phyloP scores from a whole-genome alignment of 2,329 filamentous ascomycete species.

The Penicillium sp. region DNA sequence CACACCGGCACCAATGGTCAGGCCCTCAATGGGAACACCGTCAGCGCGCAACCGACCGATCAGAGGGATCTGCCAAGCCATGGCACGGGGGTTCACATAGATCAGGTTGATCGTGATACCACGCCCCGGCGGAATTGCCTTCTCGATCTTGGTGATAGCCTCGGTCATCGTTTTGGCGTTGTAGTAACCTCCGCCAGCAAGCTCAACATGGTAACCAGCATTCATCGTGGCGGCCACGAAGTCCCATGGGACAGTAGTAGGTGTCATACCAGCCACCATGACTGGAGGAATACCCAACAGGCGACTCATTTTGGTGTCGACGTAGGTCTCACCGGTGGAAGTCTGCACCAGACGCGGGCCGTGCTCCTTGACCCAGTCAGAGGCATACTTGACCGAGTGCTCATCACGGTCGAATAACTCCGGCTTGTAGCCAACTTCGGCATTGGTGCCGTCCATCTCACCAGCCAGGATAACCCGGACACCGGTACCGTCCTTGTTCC shows the following conservation, averaged over 20 bases:
- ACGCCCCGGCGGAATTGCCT: slow-evolving; percentile 65
- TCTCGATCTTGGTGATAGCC: slow-evolving; percentile 78
- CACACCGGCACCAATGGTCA: slow-evolving; percentile 89
- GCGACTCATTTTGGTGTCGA: slow-evolving; percentile 94
- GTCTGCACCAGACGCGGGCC: slow-evolving; percentile 89
- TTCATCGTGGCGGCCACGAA: slow-evolving; percentile 54
- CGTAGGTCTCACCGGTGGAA: slow-evolving; percentile 80
- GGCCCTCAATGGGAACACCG: slow-evolving; percentile 83
- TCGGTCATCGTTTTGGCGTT: slow-evolving; percentile 75
- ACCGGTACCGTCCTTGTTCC: slow-evolving; percentile 97
- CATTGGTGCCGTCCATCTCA: slow-evolving; percentile 81
- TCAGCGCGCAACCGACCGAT: slow-evolving; percentile 61
- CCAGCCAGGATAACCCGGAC: slow-evolving; percentile 94
- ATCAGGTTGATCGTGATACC: slow-evolving; percentile 53
- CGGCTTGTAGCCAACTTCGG: slow-evolving; percentile 94
- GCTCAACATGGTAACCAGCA: slow-evolving; percentile 46
- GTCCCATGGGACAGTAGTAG: slow-evolving; percentile 75
- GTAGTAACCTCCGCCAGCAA: slow-evolving; percentile 52
- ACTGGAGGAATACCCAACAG: slow-evolving; percentile 79
- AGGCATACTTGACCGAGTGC: slow-evolving; percentile 87
- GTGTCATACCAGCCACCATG: slow-evolving; percentile 93
- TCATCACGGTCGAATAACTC: slow-evolving; percentile 97
- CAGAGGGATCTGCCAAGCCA: slow-evolving; percentile 52
- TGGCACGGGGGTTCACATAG: slow-evolving; percentile 51
- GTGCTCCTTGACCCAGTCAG: slow-evolving; percentile 97